Evolutionary conservation across 140 eudicot species (phyloP).

Genomic region (Bidens hawaiensis): DNA sequence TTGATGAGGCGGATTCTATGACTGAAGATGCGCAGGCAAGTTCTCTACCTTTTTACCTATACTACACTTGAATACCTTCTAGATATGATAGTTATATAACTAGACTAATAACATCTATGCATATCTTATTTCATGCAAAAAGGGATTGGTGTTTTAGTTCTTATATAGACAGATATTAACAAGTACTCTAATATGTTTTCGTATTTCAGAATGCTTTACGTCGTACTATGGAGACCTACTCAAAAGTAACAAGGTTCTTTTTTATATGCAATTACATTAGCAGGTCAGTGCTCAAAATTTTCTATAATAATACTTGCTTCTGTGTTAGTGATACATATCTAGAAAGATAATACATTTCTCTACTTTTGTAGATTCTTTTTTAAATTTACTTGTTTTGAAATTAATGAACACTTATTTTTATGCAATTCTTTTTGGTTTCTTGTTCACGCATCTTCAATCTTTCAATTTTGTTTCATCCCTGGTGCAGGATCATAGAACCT

Average conservation of each 20-base stretch:
- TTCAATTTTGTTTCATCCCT: neutral
- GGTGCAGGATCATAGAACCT: slow-evolving; percentile 88
- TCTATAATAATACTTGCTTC: neutral
- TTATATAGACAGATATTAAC: neutral
- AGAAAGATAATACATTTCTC: neutral
- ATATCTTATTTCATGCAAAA: slow-evolving; percentile 2
- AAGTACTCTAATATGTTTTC: slow-evolving; percentile 2
- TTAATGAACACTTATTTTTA: neutral
- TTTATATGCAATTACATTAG: slow-evolving; percentile 97
- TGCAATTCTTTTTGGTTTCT: neutral
- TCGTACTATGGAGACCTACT: slow-evolving; percentile 96
- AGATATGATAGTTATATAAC: too few species aligned
- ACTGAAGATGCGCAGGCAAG: slow-evolving; percentile 99
- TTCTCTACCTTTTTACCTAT: neutral
- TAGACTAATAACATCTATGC: too few species aligned
- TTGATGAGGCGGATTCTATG: slow-evolving; percentile 99
- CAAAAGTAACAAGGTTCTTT: slow-evolving; percentile 95
- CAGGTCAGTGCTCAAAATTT: slow-evolving; percentile 46
- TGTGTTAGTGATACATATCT: slow-evolving; percentile 9
- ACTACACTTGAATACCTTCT: too few species aligned
- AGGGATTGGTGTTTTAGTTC: neutral
- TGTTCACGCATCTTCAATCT: slow-evolving; percentile 1
- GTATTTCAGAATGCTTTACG: slow-evolving; percentile 90
- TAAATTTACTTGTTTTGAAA: slow-evolving; percentile 7
- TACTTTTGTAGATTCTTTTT: slow-evolving; percentile 5